Base-by-base conservation (phyloP, 2,329 filamentous ascomycete genomes). In the Aureobasidium sp. region DNA sequence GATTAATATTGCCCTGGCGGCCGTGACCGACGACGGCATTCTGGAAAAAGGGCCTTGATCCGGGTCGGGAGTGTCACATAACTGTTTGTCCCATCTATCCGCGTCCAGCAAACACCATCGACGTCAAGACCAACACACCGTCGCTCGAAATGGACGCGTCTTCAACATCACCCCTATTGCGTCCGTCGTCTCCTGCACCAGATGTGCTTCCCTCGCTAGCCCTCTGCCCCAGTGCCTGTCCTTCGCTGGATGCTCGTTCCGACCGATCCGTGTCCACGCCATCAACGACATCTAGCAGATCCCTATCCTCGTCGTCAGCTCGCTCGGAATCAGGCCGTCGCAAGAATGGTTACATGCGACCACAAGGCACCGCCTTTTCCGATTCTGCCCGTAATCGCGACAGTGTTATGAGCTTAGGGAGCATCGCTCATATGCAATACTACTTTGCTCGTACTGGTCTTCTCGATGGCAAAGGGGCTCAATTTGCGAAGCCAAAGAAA, bases 391-490 rank as follows among this genome's bases (percentile, higher is more conserved):
- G 86, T 71, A 91, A 91, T 56, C 83, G 94, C 65, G 93, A 99
- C 74, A 97, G 92, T 72, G 94, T 99, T 66, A 88, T 97, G 84
- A 96, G 91, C 71, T 77, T 99, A 65, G 94, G 94, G 60, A 97
- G 92, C 75, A 99, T 99, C 69, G 91, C 92, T 61, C 94, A 99
- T 77, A 79, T 99, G 70, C 94, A 99, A 75, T 96, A 97, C 77
- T 99, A 97, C 76, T 99, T 99, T 77, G 93, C 94, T 39, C 83
- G 94, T 63, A 99, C 94, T 0, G 94, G 94, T 6, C 77, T 99
- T 66, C 78, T 99, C 56, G 94, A 99, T 71, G 91, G 93, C 62
- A 97, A 97, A 73, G 93, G 92, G 39, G 94, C 85, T 60, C 89
- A 95, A 73, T 78, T 95, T 63, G 87, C 89, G 24, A 88, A 88